These are phyloP conservation scores for Nidularia pulvinata DNA, from an alignment of 768 basidiomycete species.

Conservation along the genomic window DNA sequence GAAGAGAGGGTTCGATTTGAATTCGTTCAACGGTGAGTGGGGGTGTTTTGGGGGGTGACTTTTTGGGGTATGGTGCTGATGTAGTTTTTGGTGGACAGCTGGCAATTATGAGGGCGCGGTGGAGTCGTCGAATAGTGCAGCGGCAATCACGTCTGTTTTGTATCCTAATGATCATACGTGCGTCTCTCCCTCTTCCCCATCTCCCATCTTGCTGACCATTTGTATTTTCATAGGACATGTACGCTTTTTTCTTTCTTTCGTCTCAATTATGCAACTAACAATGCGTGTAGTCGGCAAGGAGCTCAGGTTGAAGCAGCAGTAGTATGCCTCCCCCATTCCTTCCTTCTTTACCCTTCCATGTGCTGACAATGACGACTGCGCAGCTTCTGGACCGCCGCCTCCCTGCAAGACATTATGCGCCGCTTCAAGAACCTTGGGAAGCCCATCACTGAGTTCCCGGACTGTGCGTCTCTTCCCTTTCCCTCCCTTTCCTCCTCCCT, in stretches of 20 bases:
- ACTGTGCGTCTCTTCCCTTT: conserved; percentile 50
- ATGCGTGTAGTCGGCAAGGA: conserved; percentile 74
- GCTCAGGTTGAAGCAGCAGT: conserved; percentile 93
- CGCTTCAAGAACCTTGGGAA: conserved; percentile 91
- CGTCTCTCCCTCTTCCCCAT: conserved; percentile 18
- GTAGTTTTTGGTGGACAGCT: conserved; percentile 52
- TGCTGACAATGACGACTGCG: not conserved
- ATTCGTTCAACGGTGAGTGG: conserved; percentile 97
- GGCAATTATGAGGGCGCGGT: conserved; percentile 94
- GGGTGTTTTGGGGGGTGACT: conserved; percentile 38
- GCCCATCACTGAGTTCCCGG: conserved; percentile 78
- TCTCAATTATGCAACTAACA: not conserved
- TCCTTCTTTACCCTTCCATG: not conserved
- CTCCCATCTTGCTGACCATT: conserved; percentile 1
- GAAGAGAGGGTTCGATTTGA: conserved; percentile 90
- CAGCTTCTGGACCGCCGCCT: conserved; percentile 89
- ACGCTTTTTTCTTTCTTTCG: conserved; percentile 11
- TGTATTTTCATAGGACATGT: conserved; percentile 35
- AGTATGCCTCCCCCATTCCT: conserved; percentile 33
- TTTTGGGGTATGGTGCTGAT: not conserved
- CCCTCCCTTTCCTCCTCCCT: not conserved
- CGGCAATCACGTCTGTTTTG: conserved; percentile 91
- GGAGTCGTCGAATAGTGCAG: conserved; percentile 86
- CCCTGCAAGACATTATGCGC: conserved; percentile 85
- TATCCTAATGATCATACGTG: conserved; percentile 94